Evolutionary conservation across 768 basidiomycete species (phyloP).

Genomic region (Lactarius tabidus): DNA sequence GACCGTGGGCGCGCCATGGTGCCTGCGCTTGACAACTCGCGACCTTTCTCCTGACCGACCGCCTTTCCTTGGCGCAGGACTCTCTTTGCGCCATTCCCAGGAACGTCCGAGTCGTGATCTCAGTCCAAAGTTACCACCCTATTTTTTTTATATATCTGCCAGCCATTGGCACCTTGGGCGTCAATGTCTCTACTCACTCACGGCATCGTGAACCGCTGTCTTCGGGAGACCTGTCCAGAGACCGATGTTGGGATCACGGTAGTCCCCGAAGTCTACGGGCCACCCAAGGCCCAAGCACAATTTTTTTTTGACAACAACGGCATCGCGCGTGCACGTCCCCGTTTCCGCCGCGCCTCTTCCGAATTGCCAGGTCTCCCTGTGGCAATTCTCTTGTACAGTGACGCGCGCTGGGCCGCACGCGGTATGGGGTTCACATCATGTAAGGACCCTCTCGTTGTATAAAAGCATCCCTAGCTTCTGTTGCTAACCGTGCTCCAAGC

Average conservation of each 20-base stretch:
- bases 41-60: not conserved
- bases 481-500: conserved; percentile 17
- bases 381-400: conserved; percentile 23
- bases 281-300: not conserved
- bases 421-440: conserved; percentile 21
- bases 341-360: conserved; percentile 22
- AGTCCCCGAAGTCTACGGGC: conserved; percentile 15
- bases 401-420: conserved; percentile 18
- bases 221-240: conserved; percentile 17
- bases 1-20: conserved; percentile 3
- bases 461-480: conserved; percentile 15
- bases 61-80: conserved; percentile 5
- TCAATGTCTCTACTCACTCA: conserved; percentile 4
- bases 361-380: conserved; percentile 22
- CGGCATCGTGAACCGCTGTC: conserved; percentile 13
- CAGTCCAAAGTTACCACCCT: conserved; percentile 8
- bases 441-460: conserved; percentile 20
- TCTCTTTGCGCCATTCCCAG: conserved; percentile 4
- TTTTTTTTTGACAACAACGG: conserved; percentile 12
- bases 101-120: conserved; percentile 13
- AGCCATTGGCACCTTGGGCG: not conserved
- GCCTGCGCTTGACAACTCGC: not conserved
- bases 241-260: not conserved
- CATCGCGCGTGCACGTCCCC: conserved; percentile 21
- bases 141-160: conserved; percentile 7